Percentiles rank a stretch among this genome's conserved stretches.
phyloP scores from a whole-genome alignment of 2,329 filamentous ascomycete species.

The Sphaceloma murrayae region DNA sequence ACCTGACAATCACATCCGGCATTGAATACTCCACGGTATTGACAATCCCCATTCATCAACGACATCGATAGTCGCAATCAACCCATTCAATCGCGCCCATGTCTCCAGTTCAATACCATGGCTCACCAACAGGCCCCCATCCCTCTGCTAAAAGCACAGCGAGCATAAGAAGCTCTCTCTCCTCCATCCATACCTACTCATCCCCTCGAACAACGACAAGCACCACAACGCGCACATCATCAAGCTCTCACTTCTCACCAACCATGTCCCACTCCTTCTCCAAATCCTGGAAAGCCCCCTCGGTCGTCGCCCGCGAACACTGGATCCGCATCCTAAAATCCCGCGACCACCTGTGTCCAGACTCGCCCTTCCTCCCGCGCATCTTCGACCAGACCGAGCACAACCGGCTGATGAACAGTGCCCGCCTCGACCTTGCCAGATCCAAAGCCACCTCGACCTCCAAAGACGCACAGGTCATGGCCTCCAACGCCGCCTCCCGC shows the following conservation, averaged over 20 bases:
- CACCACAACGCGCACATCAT: not conserved
- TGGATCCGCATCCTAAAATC: conserved; percentile 20
- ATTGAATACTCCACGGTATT: conserved; percentile 1
- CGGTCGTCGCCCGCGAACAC: conserved; percentile 18
- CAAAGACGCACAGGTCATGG: not conserved
- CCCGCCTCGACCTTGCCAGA: conserved; percentile 17
- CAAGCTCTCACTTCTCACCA: not conserved
- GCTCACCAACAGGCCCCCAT: not conserved
- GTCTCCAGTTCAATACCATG: not conserved
- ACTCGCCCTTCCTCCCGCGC: conserved; percentile 23
- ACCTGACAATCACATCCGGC: not conserved
- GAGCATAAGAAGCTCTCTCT: not conserved
- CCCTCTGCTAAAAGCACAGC: not conserved
- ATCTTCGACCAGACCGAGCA: conserved; percentile 24
- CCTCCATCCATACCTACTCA: conserved; percentile 1
- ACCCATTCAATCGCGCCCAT: not conserved
- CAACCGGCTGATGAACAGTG: conserved; percentile 19
- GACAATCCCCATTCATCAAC: conserved; percentile 12
- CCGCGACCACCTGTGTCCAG: conserved; percentile 22
- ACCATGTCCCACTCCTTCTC: conserved; percentile 17
- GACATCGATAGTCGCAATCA: not conserved
- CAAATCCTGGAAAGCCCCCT: conserved; percentile 21
- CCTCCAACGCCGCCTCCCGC: not conserved
- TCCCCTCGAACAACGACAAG: too few species aligned
- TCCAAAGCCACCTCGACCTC: conserved; percentile 5